Evolutionary conservation across 306 rosid species (phyloP), one percentile per base, ranked within the genome.

Genomic region (Fragaria vesca): DNA sequence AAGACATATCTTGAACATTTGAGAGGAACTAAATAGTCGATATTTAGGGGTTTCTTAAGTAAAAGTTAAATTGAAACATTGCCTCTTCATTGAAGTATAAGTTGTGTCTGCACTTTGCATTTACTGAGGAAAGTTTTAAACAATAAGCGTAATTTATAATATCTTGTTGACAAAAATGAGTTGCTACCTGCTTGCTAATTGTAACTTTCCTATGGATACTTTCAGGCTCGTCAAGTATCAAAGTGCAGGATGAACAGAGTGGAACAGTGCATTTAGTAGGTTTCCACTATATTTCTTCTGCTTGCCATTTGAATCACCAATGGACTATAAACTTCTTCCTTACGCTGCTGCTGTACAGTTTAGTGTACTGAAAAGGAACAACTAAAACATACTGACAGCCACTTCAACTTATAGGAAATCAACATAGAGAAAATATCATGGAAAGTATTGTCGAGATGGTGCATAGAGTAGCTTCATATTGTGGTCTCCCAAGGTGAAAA

Each of bases 221-320:
- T 81, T 82, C 97, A 93, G 99, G 99, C 78, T 95, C 99, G 12
- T 95, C 99, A 58, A 87, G 80, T 84, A 93, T 95, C 83, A 73
- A 88, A 86, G 96, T 95, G 63, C 75, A 76, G 81, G 99, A 95
- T 79, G 97, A 95, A 84, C 84, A 83, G 79, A 93, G 91, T 3
- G 97, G 97, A 77, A 95, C 94, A 5, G 93, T 95, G 72, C 99
- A 91, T 85, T 91, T 95, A 91, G 97, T 93, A 60, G 99, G 99
- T 84, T 79, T 77, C 74, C 97, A 91, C 86, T 71, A 50, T 63
- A 78, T 93, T 76, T 75, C 90, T 81, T 90, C 88, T 74, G 89
- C 86, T 63, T 71, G 58, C 80, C 63, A 82, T 79, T 73, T 80
- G 84, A 78, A 86, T 77, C 79, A 71, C 80, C 79, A 71, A 63